Evolutionary conservation across 257 asterid species (phyloP).

Genomic region (Solanum okadae): DNA sequence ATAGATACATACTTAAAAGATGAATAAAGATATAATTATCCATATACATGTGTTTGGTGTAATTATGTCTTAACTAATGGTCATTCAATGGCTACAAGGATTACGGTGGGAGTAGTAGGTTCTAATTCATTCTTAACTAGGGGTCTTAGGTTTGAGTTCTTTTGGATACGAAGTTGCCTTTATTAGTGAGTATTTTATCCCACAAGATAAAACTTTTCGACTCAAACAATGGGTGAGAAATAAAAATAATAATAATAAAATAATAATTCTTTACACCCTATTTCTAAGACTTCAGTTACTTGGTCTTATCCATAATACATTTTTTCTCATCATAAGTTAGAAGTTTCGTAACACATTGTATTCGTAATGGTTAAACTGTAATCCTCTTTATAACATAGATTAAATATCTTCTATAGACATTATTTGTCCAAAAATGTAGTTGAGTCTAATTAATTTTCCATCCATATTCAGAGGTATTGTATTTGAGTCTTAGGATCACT

Average conservation of each 20-base stretch:
- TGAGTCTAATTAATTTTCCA: no score
- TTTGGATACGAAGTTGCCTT: fast-evolving
- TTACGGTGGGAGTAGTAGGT: background rate
- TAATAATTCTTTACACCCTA: background rate
- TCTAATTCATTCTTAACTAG: no score
- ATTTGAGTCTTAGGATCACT: no score
- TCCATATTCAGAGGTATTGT: no score
- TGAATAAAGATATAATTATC: background rate
- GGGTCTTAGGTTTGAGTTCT: no score
- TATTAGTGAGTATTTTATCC: no score
- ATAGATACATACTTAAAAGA: background rate
- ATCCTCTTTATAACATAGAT: no score
- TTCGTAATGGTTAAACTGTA: background rate
- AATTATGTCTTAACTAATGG: background rate
- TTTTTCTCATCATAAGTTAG: background rate
- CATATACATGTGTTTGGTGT: background rate
- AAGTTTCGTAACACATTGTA: background rate
- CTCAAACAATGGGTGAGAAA: background rate
- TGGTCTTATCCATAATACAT: background rate
- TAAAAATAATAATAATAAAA: no score
- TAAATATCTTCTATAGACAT: no score
- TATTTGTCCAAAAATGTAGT: no score
- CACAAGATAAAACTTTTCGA: no score
- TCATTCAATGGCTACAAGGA: background rate
- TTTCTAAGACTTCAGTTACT: background rate